Base-by-base conservation (phyloP, 2,329 filamentous ascomycete species). In the Ophiostoma perfectum region DNA sequence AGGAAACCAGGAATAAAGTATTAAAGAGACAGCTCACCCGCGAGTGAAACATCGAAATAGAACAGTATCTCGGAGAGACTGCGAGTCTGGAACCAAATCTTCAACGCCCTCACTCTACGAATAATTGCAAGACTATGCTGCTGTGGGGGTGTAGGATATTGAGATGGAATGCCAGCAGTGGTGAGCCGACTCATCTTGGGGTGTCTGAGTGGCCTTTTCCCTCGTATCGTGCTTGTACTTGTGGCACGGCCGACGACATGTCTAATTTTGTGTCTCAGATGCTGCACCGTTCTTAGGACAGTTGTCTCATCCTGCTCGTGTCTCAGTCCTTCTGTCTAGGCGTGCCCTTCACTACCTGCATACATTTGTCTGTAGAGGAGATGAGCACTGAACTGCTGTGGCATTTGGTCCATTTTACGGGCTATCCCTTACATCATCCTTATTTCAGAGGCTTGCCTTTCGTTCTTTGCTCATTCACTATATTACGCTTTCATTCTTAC, bases 241-340 rank as follows among this genome's bases (percentile, higher is more conserved):
- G 42, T 44, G 42, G 7, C 11, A 12, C 27, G 27, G 27, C 27
- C 27, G 42, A 44, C 42, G 42, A 44, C 42, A 7, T 6, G 55
- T 60, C 27, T 60, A 60, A 60, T 60, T 60, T 55, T 38, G 27
- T 60, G 55, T 60, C 55, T 60, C 55, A 60, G 55, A 60, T 60
- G 55, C 55, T 60, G 55, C 55, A 60, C 55, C 14, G 55, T 12
- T 60, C 55, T 38, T 60, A 36, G 18, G 49, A 18, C 27, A n/a
- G 18, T 9, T 47, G 12, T 47, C 45, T 47, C 45, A 16, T 47
- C 45, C 45, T 2, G 4, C 0, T 27, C 12, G 11, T 60, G 55
- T 60, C 55, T 60, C 55, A 38, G 55, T 27, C 38, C 49, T 52
- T 18, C 16, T 52, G 18, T 55, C 49, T 27, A 55, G 27, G n/a